These are phyloP conservation scores for Adansonia grandidieri DNA, from an alignment of 441 rosid species.

Conservation along the genomic window DNA sequence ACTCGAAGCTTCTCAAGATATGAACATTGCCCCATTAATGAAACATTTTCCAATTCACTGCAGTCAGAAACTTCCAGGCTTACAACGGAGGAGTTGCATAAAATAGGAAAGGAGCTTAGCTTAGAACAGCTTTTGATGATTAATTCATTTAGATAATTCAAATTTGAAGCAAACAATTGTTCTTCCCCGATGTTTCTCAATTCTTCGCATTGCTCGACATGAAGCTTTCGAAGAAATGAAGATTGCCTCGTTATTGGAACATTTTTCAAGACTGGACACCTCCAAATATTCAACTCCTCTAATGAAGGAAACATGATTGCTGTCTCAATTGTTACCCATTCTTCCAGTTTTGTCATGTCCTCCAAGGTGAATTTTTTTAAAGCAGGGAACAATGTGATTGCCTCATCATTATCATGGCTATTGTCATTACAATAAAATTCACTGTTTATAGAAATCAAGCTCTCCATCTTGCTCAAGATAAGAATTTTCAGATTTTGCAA, in stretches of 20 bases:
- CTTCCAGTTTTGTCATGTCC: background rate
- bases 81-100: too few relatives aligned
- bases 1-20: background rate
- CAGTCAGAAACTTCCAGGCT: too few relatives aligned
- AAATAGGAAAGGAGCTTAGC: too few relatives aligned
- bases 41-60: too few relatives aligned
- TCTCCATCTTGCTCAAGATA: background rate
- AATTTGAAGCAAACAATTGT: too few relatives aligned
- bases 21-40: background rate
- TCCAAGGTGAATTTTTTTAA: background rate
- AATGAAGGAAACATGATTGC: background rate
- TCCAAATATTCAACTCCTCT: background rate
- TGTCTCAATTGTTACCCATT: background rate
- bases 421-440: background rate
- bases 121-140: too few relatives aligned
- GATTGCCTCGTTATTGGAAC: background rate
- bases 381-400: conserved; percentile 23
- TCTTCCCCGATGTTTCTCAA: background rate
- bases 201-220: background rate
- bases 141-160: too few relatives aligned
- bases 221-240: conserved; percentile 10
- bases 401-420: background rate
- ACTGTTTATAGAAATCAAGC: conserved; percentile 19
- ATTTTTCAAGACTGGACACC: conserved; percentile 2
- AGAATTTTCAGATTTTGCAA: conserved; percentile 12